These are phyloP conservation scores for Albugo candida DNA, from an alignment of 352 stramenopile genomes.

Conservation along the genomic window DNA sequence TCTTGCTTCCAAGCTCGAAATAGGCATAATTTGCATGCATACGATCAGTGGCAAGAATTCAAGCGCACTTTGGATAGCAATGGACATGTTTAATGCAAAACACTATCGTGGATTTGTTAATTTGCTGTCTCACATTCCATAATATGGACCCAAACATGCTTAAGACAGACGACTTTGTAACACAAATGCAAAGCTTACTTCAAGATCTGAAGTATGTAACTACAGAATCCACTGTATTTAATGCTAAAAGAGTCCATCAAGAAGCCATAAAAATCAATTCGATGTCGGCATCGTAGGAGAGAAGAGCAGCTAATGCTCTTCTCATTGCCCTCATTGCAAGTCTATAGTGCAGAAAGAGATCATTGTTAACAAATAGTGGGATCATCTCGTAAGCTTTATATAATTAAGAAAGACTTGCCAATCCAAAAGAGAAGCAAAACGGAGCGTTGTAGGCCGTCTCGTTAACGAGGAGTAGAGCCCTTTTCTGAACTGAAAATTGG, in stretches of 20 bases:
- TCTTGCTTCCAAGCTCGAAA: conserved; percentile 25
- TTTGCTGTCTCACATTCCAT: not conserved
- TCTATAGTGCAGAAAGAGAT: conserved; percentile 13
- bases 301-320: too few relatives aligned
- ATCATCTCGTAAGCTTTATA: conserved; percentile 29
- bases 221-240: too few relatives aligned
- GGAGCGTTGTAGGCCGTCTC: not conserved
- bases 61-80: conserved; percentile 22
- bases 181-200: conserved; percentile 14
- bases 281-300: too few relatives aligned
- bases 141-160: not conserved
- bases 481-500: conserved; percentile 43
- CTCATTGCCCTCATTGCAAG: too few relatives aligned
- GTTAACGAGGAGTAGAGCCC: conserved; percentile 34
- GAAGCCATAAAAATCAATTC: too few relatives aligned
- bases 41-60: conserved; percentile 30
- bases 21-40: conserved; percentile 22
- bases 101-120: conserved; percentile 19
- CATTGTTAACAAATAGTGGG: conserved; percentile 17
- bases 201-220: too few relatives aligned
- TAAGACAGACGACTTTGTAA: conserved; percentile 22
- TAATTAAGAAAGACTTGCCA: conserved; percentile 28
- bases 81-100: conserved; percentile 61
- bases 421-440: conserved; percentile 10
- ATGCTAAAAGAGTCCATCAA: too few relatives aligned